Evolutionary conservation across 768 basidiomycete genomes (phyloP).

Genomic region (Xerocomellus intermedius): DNA sequence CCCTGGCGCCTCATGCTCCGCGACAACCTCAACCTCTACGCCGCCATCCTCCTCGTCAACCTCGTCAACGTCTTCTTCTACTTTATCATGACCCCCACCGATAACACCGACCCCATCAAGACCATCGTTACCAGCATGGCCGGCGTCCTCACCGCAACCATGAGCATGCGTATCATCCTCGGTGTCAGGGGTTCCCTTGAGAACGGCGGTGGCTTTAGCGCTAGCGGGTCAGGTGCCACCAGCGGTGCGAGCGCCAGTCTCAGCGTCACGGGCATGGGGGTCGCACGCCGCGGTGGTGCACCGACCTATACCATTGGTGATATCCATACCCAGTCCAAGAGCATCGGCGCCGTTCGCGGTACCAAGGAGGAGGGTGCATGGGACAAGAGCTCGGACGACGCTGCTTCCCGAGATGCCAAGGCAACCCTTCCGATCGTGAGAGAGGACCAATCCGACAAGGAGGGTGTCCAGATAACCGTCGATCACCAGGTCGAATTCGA

Average conservation of each 20-base stretch:
- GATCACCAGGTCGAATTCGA: slow-evolving; percentile 57
- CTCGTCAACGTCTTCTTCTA: slow-evolving; percentile 83
- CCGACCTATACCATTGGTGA: slow-evolving; percentile 44
- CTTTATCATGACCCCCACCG: slow-evolving; percentile 76
- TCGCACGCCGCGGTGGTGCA: slow-evolving; percentile 23
- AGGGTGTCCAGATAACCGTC: slow-evolving; percentile 59
- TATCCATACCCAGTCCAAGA: slow-evolving; percentile 52
- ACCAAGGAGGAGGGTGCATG: slow-evolving; percentile 40
- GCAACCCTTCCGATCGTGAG: slow-evolving; percentile 34
- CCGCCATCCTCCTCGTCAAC: slow-evolving; percentile 77
- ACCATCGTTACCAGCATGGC: slow-evolving; percentile 86
- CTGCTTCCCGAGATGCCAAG: slow-evolving; percentile 37
- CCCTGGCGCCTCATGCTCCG: slow-evolving; percentile 89
- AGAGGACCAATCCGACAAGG: slow-evolving; percentile 26
- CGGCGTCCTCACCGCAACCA: slow-evolving; percentile 82
- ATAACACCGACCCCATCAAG: slow-evolving; percentile 61
- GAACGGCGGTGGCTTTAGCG: slow-evolving; percentile 67
- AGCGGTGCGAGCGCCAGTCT: slow-evolving; percentile 51
- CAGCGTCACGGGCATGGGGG: slow-evolving; percentile 15
- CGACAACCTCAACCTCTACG: slow-evolving; percentile 84
- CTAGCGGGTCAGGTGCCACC: slow-evolving; percentile 42
- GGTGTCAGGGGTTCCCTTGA: slow-evolving; percentile 74
- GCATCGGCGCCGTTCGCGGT: slow-evolving; percentile 41
- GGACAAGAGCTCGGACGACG: slow-evolving; percentile 43
- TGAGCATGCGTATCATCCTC: slow-evolving; percentile 86